A percentile compares a stretch with the other conserved stretches of the same genome.
Conservation (phyloP, 306 rosid genomes). For the Prunus fruticosa region DNA sequence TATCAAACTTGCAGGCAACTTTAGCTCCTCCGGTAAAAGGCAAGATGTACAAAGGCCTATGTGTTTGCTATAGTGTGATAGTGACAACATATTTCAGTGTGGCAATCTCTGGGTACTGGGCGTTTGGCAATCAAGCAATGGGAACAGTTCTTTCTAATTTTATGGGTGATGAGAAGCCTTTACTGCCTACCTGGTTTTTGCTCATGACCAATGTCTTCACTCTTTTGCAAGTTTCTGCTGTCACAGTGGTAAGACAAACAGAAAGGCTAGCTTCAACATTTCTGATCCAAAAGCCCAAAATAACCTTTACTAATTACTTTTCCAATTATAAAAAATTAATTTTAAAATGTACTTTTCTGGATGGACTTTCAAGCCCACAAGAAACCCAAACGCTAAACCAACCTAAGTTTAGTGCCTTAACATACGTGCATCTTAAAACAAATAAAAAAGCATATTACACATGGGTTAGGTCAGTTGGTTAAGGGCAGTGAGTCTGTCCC, state of each 20-base stretch:
- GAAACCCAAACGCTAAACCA: too few species aligned
- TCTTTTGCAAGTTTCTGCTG: constrained; percentile 58
- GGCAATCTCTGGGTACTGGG: constrained; percentile 83
- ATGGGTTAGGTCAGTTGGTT: too few species aligned
- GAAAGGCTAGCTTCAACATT: not conserved
- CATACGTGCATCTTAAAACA: not conserved
- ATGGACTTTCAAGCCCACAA: too few species aligned
- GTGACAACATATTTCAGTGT: constrained; percentile 46
- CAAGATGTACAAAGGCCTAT: constrained; percentile 79
- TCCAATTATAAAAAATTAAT: too few species aligned
- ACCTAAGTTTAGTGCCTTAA: not conserved
- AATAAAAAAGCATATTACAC: too few species aligned
- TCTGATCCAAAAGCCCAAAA: not conserved
- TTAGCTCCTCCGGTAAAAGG: constrained; percentile 74
- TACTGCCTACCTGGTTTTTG: constrained; percentile 71
- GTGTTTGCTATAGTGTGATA: constrained; percentile 64
- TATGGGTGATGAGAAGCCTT: constrained; percentile 26
- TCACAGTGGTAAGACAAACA: constrained; percentile 50
- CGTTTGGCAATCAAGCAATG: constrained; percentile 63
- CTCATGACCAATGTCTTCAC: constrained; percentile 58
- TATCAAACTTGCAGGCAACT: constrained; percentile 57
- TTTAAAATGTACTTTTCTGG: too few species aligned
- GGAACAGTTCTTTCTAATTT: constrained; percentile 54
- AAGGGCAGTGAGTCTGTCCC: too few species aligned
- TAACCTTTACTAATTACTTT: too few species aligned